phyloP scores from a whole-genome alignment of 495 filamentous ascomycete species.

The Aspergillus diversus region DNA sequence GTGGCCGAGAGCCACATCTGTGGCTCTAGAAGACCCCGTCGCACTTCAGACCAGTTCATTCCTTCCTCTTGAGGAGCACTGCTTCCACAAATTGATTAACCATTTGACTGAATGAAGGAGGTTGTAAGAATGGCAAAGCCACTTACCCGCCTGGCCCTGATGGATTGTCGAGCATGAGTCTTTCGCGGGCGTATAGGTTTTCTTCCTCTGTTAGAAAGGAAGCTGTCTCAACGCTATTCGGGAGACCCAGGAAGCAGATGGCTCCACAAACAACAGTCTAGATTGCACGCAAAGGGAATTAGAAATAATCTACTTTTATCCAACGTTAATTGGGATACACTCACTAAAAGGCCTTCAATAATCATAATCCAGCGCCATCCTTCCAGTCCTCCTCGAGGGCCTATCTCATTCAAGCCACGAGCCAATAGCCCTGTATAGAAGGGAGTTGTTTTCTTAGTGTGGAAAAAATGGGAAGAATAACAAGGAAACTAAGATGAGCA shows the following conservation, averaged over 20 bases:
- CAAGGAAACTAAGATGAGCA: slow-evolving; percentile 6
- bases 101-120: not conserved
- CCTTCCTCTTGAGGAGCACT: slow-evolving; percentile 39
- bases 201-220: slow-evolving; percentile 56
- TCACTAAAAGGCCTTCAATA: slow-evolving; percentile 62
- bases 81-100: not conserved
- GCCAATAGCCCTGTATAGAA: slow-evolving; percentile 59
- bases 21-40: slow-evolving; percentile 38
- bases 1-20: slow-evolving; percentile 48
- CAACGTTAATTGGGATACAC: not conserved
- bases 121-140: not conserved
- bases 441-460: slow-evolving; percentile 2
- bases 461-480: not conserved
- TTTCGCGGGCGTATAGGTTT: slow-evolving; percentile 46
- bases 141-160: slow-evolving; percentile 36
- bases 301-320: not conserved
- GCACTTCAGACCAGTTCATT: slow-evolving; percentile 48
- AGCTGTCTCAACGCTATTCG: slow-evolving; percentile 54
- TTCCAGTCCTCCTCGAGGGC: slow-evolving; percentile 46
- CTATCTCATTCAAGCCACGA: slow-evolving; percentile 69
- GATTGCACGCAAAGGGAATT: slow-evolving; percentile 28
- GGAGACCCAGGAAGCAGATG: slow-evolving; percentile 59
- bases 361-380: slow-evolving; percentile 70
- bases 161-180: slow-evolving; percentile 42
- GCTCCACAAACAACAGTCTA: slow-evolving; percentile 53